These are phyloP conservation scores for Aspergillus bertholletiae DNA, from an alignment of 495 filamentous ascomycete species.

Conservation along the genomic window DNA sequence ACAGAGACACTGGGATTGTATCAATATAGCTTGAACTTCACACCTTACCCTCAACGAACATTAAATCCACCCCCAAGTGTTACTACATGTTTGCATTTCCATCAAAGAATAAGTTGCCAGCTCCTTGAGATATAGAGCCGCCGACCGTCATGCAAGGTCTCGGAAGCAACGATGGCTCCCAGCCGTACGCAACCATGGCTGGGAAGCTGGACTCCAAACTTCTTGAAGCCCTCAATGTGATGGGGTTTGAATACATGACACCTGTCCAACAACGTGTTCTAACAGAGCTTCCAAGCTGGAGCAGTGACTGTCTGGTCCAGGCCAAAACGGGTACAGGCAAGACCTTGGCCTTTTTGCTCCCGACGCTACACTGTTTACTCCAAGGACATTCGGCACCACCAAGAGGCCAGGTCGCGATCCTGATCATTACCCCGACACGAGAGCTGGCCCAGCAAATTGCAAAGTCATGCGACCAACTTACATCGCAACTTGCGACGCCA, in stretches of 20 bases:
- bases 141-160: slow-evolving; percentile 22
- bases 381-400: slow-evolving; percentile 19
- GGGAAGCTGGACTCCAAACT: slow-evolving; percentile 45
- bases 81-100: not conserved
- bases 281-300: slow-evolving; percentile 45
- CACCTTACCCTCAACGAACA: not conserved
- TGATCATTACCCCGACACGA: slow-evolving; percentile 63
- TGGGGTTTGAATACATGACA: slow-evolving; percentile 49
- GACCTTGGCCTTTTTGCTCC: slow-evolving; percentile 75
- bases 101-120: not conserved
- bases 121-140: not conserved
- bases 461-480: slow-evolving; percentile 51
- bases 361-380: slow-evolving; percentile 66
- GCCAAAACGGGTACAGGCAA: slow-evolving; percentile 87
- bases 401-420: slow-evolving; percentile 52
- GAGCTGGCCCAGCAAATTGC: slow-evolving; percentile 67
- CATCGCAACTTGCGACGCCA: slow-evolving; percentile 33
- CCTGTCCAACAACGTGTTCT: slow-evolving; percentile 56
- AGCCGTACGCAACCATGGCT: slow-evolving; percentile 43
- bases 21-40: not conserved
- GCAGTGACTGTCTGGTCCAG: slow-evolving; percentile 61
- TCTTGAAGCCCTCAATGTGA: slow-evolving; percentile 41
- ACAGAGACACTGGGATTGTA: not conserved
- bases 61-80: not conserved
- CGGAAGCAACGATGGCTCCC: slow-evolving; percentile 19